Base-by-base conservation (phyloP, 2,329 filamentous ascomycete species). In the Trichoderma koningiopsis region DNA sequence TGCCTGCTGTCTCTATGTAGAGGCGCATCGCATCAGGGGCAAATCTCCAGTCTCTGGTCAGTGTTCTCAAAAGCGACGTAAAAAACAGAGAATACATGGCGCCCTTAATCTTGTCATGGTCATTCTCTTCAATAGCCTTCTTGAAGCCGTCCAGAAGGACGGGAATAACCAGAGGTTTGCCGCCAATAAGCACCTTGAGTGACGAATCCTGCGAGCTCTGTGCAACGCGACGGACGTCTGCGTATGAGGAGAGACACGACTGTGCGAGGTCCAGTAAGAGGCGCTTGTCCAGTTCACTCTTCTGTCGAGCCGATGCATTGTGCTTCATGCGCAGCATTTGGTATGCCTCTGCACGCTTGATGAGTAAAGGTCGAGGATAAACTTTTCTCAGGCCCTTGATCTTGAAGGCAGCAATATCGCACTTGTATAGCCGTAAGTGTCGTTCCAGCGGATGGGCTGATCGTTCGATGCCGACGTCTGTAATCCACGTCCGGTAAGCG, bases 401-500 rank as follows among this genome's bases (percentile, higher is more conserved):
- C 80, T 97, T 97, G 84, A 97, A 99, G 0, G 95, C 92, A 29
- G 93, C 89, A 70, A 94, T 91, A 75, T 99, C 96, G 6, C 93
- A 91, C 74, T 91, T 90, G 77, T 97, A 91, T 0, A 99, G 86
- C 65, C 94, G 88, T 5, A 92, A 88, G 16, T 98, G 90, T 24
- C 96, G 87, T 78, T 99, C 96, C 11, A 98, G 84, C 2, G 96
- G 92, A 78, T 97, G 96, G 0, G 96, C 95, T 22, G 95, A 97
- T 70, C 95, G 88, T 81, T 99, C 96, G 70, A 97, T 96, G 22
- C 96, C 96, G 52, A 99, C 94, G 76, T 99, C 96, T 1, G 97
- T 94, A 75, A 99, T 98, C 94, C 94, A 99, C 10, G 93, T 96
- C 55, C 93, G 87, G 78, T 97, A 99, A 1, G 95, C 93, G 27